These are phyloP conservation scores for Exophiala bonariae DNA, from an alignment of 2,329 filamentous ascomycete genomes.

Conservation along the genomic window DNA sequence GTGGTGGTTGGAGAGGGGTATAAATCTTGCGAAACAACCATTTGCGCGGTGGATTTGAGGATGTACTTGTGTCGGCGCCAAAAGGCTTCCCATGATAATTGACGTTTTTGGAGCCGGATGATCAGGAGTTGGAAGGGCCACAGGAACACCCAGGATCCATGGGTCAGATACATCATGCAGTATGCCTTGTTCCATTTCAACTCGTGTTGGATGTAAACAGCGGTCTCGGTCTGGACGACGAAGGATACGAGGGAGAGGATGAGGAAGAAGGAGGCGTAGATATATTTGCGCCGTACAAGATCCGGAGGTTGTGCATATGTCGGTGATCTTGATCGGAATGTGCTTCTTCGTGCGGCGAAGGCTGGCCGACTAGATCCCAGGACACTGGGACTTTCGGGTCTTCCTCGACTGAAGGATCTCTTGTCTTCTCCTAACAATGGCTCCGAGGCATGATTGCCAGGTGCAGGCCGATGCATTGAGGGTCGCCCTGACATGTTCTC, in stretches of 20 bases:
- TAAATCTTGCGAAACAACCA: conserved; percentile 80
- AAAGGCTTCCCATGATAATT: conserved; percentile 78
- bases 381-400: conserved; percentile 35
- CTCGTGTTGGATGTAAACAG: conserved; percentile 89
- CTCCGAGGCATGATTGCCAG: conserved; percentile 50
- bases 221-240: conserved; percentile 91
- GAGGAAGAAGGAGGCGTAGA: conserved; percentile 82
- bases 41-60: conserved; percentile 69
- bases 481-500: conserved; percentile 44
- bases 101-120: conserved; percentile 75
- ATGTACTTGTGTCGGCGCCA: conserved; percentile 72
- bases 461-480: conserved; percentile 45
- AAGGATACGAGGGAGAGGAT: conserved; percentile 82
- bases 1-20: conserved; percentile 53
- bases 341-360: conserved; percentile 58
- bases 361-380: conserved; percentile 34
- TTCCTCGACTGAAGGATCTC: conserved; percentile 32
- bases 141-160: conserved; percentile 87
- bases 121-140: conserved; percentile 84
- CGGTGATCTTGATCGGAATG: conserved; percentile 78
- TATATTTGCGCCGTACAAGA: conserved; percentile 78
- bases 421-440: conserved; percentile 55
- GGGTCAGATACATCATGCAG: conserved; percentile 96
- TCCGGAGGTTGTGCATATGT: conserved; percentile 59
- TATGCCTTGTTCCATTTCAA: conserved; percentile 98